Base-by-base conservation (phyloP, 2,329 filamentous ascomycete species). In the Microdochium nivale region DNA sequence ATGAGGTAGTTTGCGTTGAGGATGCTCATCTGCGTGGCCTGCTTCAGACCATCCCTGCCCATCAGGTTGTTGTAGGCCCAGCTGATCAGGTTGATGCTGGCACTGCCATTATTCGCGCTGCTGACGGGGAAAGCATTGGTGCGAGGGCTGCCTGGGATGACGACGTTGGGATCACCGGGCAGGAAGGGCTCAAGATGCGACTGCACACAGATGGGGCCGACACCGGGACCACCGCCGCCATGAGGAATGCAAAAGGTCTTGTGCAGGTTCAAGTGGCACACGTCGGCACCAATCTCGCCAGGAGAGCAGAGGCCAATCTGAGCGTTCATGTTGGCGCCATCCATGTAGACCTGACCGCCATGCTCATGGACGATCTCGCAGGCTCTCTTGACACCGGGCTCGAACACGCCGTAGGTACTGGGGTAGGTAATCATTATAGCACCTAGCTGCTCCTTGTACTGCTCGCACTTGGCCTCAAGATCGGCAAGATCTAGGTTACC, bases 211-310 rank as follows among this genome's bases (percentile, higher is more conserved):
- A 97, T 95, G 50, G 92, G 92, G 2, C 92, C 92, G 35, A 96
- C 89, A 62, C 92, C 92, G 10, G 92, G 92, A 16, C 92, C 92
- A 58, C 92, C 92, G 56, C 92, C 92, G 51, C 92, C 92, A 70
- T 97, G 92, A 47, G 92, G 92, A 62, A 97, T 97, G 67, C 92
- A 97, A 77, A 97, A 97, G 2, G 92, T 97, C 80, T 97, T 97
- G 81, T 97, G 92, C 43, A 97, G 79, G 71, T 97, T 97, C 54
- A 97, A 77, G 74, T 96, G 92, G 79, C 92, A 97, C 37, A 96
- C 91, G 66, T 97, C 92, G 27, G 92, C 92, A 21, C 92, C 92
- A 59, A 97, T 95, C 67, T 95, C 90, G 37, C 92, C 92, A 1
- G 92, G 92, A 1, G 90, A 95, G 74, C 90, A 96, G 11, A 97